phyloP scores from a whole-genome alignment of 1,284 basidiomycete species.

The Ustilago loliicola region DNA sequence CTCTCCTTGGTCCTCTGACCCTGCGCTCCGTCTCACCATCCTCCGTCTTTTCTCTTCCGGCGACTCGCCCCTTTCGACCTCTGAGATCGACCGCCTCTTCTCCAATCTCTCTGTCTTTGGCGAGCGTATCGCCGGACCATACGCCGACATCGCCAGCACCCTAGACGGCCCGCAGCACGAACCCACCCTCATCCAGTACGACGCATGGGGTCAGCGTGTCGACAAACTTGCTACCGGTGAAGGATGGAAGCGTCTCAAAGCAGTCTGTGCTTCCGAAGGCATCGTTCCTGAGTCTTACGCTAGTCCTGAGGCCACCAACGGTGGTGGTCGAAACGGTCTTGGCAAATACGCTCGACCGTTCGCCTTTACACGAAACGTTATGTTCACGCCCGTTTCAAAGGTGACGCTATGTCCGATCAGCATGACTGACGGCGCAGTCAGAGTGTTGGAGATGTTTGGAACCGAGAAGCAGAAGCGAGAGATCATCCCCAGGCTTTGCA shows the following conservation, averaged over 20 bases:
- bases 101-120: slow-evolving; percentile 25
- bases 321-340: slow-evolving; percentile 36
- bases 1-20: slow-evolving; percentile 48
- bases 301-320: slow-evolving; percentile 13
- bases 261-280: slow-evolving; percentile 29
- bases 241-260: slow-evolving; percentile 58
- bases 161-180: slow-evolving; percentile 49
- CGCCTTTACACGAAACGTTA: slow-evolving; percentile 35
- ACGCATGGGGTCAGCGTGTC: slow-evolving; percentile 56
- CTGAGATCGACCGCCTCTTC: slow-evolving; percentile 31
- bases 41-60: slow-evolving; percentile 39
- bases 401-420: slow-evolving; percentile 72
- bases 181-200: slow-evolving; percentile 56
- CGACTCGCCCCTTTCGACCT: slow-evolving; percentile 6
- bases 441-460: slow-evolving; percentile 79
- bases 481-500: slow-evolving; percentile 74
- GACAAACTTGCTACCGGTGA: slow-evolving; percentile 54
- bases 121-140: slow-evolving; percentile 24
- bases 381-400: slow-evolving; percentile 51
- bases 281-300: slow-evolving; percentile 53
- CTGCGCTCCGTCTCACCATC: slow-evolving; percentile 43
- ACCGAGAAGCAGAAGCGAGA: slow-evolving; percentile 76
- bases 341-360: slow-evolving; percentile 43
- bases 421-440: slow-evolving; percentile 82
- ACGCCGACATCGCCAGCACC: slow-evolving; percentile 34